Evolutionary conservation across 768 basidiomycete species (phyloP).

Genomic region (Amanita brunnescens): DNA sequence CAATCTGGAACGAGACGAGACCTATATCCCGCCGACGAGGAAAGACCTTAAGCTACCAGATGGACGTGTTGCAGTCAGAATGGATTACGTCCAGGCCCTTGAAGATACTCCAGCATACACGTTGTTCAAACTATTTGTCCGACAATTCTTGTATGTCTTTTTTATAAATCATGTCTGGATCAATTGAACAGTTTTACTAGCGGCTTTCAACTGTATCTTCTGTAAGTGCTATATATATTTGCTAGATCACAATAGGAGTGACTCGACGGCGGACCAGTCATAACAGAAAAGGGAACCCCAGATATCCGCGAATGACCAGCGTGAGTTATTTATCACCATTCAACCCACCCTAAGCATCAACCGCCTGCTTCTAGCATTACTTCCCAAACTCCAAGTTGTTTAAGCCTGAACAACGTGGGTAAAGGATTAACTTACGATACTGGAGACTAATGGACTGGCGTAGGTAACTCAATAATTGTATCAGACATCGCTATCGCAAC

Average conservation of each 20-base stretch:
- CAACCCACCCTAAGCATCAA: background rate
- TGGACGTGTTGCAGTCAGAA: conserved; percentile 27
- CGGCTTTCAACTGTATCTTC: conserved; percentile 37
- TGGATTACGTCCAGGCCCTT: conserved; percentile 37
- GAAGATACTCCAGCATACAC: conserved; percentile 45
- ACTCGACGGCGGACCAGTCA: conserved; percentile 19
- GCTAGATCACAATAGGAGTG: no score
- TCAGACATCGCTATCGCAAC: conserved; percentile 33
- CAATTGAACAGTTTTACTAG: conserved; percentile 14
- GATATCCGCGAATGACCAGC: conserved; percentile 34
- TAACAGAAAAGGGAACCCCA: conserved; percentile 38
- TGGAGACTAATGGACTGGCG: background rate
- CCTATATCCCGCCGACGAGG: conserved; percentile 46
- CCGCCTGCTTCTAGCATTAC: conserved; percentile 27
- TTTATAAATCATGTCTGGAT: background rate
- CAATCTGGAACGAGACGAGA: conserved; percentile 64
- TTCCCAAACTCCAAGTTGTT: conserved; percentile 35
- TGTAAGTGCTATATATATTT: conserved; percentile 19
- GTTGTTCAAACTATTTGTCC: conserved; percentile 37
- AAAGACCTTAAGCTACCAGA: conserved; percentile 36
- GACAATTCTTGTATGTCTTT: conserved; percentile 37
- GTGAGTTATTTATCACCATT: conserved; percentile 19
- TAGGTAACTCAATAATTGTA: conserved; percentile 28
- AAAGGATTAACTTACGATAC: background rate
- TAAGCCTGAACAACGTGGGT: conserved; percentile 34